Percentiles rank a stretch among this genome's conserved stretches.
Evolutionary conservation across 129 eudicot genomes (phyloP).

Genomic region (Helichrysum umbraculigerum): DNA sequence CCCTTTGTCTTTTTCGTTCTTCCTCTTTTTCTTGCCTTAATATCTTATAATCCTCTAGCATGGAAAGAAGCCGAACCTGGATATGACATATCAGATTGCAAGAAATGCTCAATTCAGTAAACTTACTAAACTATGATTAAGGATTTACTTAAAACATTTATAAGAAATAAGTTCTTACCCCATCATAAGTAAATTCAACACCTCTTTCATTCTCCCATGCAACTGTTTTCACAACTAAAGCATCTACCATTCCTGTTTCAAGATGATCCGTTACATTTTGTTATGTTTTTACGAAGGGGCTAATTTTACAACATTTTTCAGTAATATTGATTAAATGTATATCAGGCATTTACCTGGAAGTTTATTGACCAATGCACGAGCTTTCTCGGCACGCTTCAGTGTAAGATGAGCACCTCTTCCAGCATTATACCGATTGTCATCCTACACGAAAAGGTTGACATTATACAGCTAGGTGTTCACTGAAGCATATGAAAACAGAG

Average conservation of each 20-base stretch:
- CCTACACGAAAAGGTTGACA: constrained; percentile 40
- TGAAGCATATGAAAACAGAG: background rate
- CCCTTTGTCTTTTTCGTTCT: constrained; percentile 85
- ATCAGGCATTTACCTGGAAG: constrained; percentile 68
- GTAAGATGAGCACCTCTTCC: constrained; percentile 97
- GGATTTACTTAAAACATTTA: background rate
- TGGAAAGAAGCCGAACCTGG: constrained; percentile 78
- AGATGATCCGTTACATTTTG: constrained; percentile 15
- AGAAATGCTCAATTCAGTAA: constrained; percentile 1
- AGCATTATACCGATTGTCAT: constrained; percentile 83
- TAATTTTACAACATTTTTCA: background rate
- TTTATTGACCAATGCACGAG: constrained; percentile 79
- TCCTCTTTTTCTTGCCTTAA: constrained; percentile 79
- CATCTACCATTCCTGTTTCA: constrained; percentile 78
- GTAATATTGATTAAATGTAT: background rate
- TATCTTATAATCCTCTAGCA: constrained; percentile 74
- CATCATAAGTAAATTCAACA: constrained; percentile 73
- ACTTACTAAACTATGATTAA: background rate
- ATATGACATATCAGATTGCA: constrained; percentile 17
- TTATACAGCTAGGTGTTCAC: background rate
- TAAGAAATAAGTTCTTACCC: constrained; percentile 48
- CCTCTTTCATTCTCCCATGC: constrained; percentile 88
- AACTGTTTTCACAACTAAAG: constrained; percentile 53
- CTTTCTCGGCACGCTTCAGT: constrained; percentile 93
- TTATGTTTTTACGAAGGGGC: background rate